Evolutionary conservation across 73 alveolate genomes (phyloP), one percentile per base, ranked within the genome.

Genomic region (Stentor roeselii): DNA sequence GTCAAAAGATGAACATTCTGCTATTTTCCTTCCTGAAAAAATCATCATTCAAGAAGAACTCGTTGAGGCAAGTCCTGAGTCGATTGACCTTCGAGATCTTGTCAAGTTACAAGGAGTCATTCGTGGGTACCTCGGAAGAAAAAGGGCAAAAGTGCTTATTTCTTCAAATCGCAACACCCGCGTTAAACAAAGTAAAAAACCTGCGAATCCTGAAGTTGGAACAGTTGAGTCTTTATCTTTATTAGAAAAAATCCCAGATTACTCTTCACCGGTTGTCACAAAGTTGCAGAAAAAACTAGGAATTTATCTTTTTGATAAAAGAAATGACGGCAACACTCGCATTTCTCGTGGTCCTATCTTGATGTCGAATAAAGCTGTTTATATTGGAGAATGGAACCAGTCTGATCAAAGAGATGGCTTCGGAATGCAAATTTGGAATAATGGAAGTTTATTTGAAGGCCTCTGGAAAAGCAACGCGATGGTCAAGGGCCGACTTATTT

Each of bases 391-490:
- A 67, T 67, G 80, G 37, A 67, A 67, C 41, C 50, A 67, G 21
- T 21, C n/a, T 21, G 27, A 67, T 21, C 80, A 67, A 32, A n/a
- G 37, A 30, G n/a, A 32, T 32, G 80, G 80, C 41, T 67, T 67
- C 75, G 95, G 95, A 76, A 86, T 61, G 14, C 92, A 91, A 3
- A 76, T 86, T 42, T 89, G 80, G 41, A 82, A 60, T 39, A 80
- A 84, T 77, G 86, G 83, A 14, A 78, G 67, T 58, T 50, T 36
- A 59, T 85, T 76, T 59, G 90, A 85, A 78, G 90, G 90, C 36
- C 42, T 77, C 36, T 85, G 90, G 75, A 30, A 35, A 14, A 83
- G 59, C 42, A 78, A 85, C 37, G 78, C 82, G 1, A 82, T 36
- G 15, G 87, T 75, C 3, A 67, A 85, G 34, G 90, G 90, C 27